These are phyloP conservation scores for Dissophora globulifera DNA, from an alignment of 192 early-diverging fungal species.

Conservation along the genomic window DNA sequence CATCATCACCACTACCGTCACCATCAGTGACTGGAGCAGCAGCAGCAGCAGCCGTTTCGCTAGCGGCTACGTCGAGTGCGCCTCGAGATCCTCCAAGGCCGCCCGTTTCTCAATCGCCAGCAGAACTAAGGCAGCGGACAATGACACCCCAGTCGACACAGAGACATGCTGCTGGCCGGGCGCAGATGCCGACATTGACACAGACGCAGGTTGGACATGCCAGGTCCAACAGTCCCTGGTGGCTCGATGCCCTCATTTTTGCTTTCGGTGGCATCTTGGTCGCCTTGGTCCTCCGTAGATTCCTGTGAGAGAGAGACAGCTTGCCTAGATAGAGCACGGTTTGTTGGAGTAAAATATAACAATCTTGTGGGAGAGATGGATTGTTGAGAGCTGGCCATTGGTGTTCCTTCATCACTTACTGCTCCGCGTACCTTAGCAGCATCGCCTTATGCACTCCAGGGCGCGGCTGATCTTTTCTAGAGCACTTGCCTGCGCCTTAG, in stretches of 20 bases:
- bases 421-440: too few species aligned
- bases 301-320: neutral
- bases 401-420: too few species aligned
- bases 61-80: neutral
- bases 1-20: neutral
- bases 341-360: neutral
- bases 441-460: too few species aligned
- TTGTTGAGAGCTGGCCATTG: neutral
- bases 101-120: neutral
- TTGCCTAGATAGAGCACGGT: neutral
- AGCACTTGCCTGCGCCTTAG: too few species aligned
- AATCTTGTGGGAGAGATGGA: neutral
- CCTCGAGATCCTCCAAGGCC: slow-evolving; percentile 5
- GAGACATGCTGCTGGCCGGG: too few species aligned
- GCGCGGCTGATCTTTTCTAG: too few species aligned
- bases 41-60: neutral
- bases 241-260: slow-evolving; percentile 52
- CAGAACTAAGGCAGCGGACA: neutral
- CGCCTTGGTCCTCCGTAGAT: slow-evolving; percentile 34
- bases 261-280: slow-evolving; percentile 34
- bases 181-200: neutral
- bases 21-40: neutral
- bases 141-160: neutral
- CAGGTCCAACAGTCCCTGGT: slow-evolving; percentile 26
- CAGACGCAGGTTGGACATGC: neutral